Conservation (phyloP, 495 filamentous ascomycete genomes). For the Aspergillus kassunensis region DNA sequence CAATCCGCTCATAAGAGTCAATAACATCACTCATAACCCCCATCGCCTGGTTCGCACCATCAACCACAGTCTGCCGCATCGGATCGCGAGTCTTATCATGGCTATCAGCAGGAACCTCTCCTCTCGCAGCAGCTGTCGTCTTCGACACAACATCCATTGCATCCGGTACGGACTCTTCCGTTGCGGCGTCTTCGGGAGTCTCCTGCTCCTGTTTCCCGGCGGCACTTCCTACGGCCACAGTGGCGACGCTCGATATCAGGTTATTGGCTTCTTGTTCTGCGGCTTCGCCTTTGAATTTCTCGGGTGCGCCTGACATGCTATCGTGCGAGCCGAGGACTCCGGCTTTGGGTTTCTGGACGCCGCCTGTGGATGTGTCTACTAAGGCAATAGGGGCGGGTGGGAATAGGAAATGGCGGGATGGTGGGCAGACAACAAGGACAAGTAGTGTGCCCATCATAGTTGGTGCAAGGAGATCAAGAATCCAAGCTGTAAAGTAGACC, state of each 20-base stretch:
- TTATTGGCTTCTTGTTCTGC: conserved; percentile 83
- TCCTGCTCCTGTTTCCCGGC: conserved; percentile 65
- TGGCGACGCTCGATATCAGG: conserved; percentile 71
- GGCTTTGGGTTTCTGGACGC: conserved; percentile 61
- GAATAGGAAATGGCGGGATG: conserved; percentile 61
- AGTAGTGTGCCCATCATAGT: not conserved
- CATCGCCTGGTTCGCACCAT: conserved; percentile 72
- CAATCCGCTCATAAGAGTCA: conserved; percentile 77
- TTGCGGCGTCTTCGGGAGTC: conserved; percentile 38
- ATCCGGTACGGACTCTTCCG: conserved; percentile 54
- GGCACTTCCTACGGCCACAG: conserved; percentile 69
- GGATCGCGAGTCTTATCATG: conserved; percentile 85
- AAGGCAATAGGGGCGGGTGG: conserved; percentile 67
- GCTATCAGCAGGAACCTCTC: conserved; percentile 35
- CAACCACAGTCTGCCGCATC: conserved; percentile 74
- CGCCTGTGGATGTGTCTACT: conserved; percentile 56
- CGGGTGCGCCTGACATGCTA: conserved; percentile 75
- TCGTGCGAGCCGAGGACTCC: conserved; percentile 73
- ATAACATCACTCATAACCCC: conserved; percentile 67
- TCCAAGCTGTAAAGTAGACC: conserved; percentile 74
- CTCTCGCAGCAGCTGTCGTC: conserved; percentile 49
- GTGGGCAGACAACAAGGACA: conserved; percentile 57
- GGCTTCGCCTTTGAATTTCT: conserved; percentile 81
- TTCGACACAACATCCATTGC: conserved; percentile 51
- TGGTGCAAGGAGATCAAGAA: conserved; percentile 59